These are phyloP conservation scores for Alternaria incomplexa DNA, from an alignment of 2,329 filamentous ascomycete genomes.

Conservation along the genomic window DNA sequence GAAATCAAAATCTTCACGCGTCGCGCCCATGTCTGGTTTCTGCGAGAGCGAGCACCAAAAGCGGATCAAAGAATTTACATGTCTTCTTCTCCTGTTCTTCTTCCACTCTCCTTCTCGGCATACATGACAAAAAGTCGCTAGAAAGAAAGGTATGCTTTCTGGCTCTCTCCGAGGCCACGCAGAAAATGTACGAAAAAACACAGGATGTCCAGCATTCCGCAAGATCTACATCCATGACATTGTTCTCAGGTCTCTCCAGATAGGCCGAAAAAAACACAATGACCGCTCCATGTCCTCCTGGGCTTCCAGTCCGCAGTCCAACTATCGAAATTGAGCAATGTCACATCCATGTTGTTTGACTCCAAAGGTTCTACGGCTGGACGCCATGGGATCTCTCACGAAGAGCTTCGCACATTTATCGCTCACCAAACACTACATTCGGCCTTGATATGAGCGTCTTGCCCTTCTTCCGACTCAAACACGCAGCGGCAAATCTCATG, in stretches of 20 bases:
- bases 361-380: neutral
- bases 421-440: neutral
- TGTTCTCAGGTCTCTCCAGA: neutral
- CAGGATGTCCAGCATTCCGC: no score
- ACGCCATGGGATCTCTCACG: no score
- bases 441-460: neutral
- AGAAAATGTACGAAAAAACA: no score
- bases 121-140: no score
- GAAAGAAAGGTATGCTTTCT: neutral
- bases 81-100: neutral
- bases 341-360: neutral
- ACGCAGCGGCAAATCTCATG: no score
- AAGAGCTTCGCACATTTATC: neutral
- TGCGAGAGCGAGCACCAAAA: neutral
- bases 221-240: no score
- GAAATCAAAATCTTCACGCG: neutral
- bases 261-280: neutral
- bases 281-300: neutral
- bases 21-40: neutral
- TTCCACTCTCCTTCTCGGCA: neutral
- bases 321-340: neutral
- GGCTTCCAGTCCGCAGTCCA: neutral
- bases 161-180: neutral
- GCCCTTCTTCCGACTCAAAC: neutral
- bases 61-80: accelerated